These are phyloP conservation scores for Picochlorum sp. DNA, from an alignment of 139 green algal species.

Conservation along the genomic window DNA sequence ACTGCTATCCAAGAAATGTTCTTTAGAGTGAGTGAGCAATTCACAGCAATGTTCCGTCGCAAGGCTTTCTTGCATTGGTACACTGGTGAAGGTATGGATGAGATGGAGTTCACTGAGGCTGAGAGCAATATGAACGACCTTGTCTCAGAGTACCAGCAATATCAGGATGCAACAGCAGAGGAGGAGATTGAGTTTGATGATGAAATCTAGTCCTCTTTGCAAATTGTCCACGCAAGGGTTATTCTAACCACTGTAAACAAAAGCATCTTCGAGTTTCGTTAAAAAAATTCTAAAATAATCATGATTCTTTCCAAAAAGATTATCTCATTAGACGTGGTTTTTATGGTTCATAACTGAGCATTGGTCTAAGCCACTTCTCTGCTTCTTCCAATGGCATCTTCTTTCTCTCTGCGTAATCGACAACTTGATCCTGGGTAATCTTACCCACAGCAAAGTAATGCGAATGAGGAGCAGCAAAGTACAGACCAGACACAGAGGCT, in stretches of 20 bases:
- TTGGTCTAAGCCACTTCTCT: slow-evolving; percentile 81
- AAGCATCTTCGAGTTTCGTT: too few relatives aligned
- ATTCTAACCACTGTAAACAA: background rate
- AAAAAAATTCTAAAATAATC: too few relatives aligned
- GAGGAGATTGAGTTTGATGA: slow-evolving; percentile 49
- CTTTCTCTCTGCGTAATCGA: slow-evolving; percentile 87
- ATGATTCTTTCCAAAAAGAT: too few relatives aligned
- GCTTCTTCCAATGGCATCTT: slow-evolving; percentile 67
- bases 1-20: slow-evolving; percentile 93
- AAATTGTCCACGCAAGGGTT: background rate
- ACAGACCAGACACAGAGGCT: slow-evolving; percentile 87
- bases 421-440: slow-evolving; percentile 87
- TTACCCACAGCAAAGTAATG: slow-evolving; percentile 98
- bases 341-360: slow-evolving; percentile 88
- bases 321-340: too few relatives aligned
- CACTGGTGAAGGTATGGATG: slow-evolving; percentile 98
- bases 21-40: slow-evolving; percentile 94
- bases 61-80: slow-evolving; percentile 99
- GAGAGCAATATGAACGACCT: slow-evolving; percentile 98
- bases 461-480: slow-evolving; percentile 73
- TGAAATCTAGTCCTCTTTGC: background rate
- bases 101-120: slow-evolving; percentile 99
- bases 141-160: slow-evolving; percentile 98
- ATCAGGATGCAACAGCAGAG: slow-evolving; percentile 92
- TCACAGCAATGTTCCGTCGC: slow-evolving; percentile 98